Evolutionary conservation across 208 protist genomes (phyloP), one percentile per base, ranked within the genome.

Genomic region (Endotrypanum monterogeii): DNA sequence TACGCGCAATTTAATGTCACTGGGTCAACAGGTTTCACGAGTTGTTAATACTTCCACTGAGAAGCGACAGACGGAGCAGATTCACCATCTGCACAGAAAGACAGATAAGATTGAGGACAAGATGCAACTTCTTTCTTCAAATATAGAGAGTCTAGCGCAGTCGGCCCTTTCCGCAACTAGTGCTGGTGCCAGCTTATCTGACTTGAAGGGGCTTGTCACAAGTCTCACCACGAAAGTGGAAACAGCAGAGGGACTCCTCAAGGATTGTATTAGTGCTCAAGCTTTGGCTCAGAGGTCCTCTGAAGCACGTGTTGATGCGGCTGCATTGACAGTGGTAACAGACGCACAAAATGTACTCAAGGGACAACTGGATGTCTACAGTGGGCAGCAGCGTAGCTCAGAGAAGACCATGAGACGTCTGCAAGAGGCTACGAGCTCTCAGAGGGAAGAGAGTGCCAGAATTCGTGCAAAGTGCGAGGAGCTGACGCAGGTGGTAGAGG

Each of bases 81-180:
- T 80, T 3, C 76, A 74, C 39, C 74, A 55, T 54, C 52, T 80
- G 11, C 67, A 71, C n/a, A 78, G 77, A 52, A 83, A 79, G 50
- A 35, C 71, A 46, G 71, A 79, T n/a, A 58, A 76, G 28, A 37
- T 87, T 18, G 74, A 81, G 3, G 75, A 82, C 28, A 78, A 75
- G 37, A 51, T 79, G 35, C 52, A 80, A 30, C 48, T 51, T 11
- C 68, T 79, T 25, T 67, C 32, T 23, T n/a, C 44, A 37, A n/a
- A 32, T 35, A 20, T 39, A 5, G 54, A 57, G 30, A 18, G 18
- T 20, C 12, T 52, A 37, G n/a, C 16, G n/a, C 52, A 75, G 7
- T 23, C 50, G 30, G 14, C 35, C 14, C 11, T 39, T n/a, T 25
- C 44, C 30, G 8, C 20, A 23, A 28, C 51, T 8, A 50, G 25